Conservation (phyloP, 1,284 basidiomycete genomes). For the Golubevia sp. region DNA sequence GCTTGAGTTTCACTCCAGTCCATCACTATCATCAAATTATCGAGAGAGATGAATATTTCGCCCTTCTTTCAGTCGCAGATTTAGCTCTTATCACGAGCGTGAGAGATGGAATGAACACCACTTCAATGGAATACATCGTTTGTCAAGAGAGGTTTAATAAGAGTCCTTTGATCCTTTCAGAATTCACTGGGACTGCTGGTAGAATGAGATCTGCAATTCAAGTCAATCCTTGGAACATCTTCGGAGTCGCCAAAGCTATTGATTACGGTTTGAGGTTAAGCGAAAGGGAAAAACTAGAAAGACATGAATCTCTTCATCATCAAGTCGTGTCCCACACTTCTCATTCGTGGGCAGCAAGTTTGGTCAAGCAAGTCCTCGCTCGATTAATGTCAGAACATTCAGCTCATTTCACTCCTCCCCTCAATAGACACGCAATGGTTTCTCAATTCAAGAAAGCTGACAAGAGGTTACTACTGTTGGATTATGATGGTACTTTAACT, state of each 20-base stretch:
- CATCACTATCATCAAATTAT: slow-evolving; percentile 99
- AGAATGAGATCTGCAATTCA: slow-evolving; percentile 81
- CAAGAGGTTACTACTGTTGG: slow-evolving; percentile 90
- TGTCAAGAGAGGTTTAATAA: slow-evolving; percentile 80
- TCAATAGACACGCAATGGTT: slow-evolving; percentile 72
- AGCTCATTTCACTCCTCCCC: slow-evolving; percentile 82
- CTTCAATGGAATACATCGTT: slow-evolving; percentile 90
- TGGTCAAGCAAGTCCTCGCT: slow-evolving; percentile 84
- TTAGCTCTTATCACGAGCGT: slow-evolving; percentile 93
- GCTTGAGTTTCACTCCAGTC: slow-evolving; percentile 94
- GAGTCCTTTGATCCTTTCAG: slow-evolving; percentile 86
- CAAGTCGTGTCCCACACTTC: slow-evolving; percentile 92
- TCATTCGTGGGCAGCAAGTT: slow-evolving; percentile 90
- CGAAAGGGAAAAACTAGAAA: slow-evolving; percentile 73
- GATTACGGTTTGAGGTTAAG: slow-evolving; percentile 84
- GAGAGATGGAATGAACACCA: slow-evolving; percentile 98
- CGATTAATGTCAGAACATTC: slow-evolving; percentile 81
- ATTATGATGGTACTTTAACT: slow-evolving; percentile 96
- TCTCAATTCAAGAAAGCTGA: slow-evolving; percentile 73
- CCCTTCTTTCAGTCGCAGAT: slow-evolving; percentile 90
- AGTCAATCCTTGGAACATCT: slow-evolving; percentile 73
- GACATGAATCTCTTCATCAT: slow-evolving; percentile 74
- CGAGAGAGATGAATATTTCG: slow-evolving; percentile 94
- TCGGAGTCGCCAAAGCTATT: slow-evolving; percentile 93
- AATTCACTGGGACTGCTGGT: slow-evolving; percentile 95